phyloP scores from a whole-genome alignment of 23 red algal species.

The Gracilaria caudata region DNA sequence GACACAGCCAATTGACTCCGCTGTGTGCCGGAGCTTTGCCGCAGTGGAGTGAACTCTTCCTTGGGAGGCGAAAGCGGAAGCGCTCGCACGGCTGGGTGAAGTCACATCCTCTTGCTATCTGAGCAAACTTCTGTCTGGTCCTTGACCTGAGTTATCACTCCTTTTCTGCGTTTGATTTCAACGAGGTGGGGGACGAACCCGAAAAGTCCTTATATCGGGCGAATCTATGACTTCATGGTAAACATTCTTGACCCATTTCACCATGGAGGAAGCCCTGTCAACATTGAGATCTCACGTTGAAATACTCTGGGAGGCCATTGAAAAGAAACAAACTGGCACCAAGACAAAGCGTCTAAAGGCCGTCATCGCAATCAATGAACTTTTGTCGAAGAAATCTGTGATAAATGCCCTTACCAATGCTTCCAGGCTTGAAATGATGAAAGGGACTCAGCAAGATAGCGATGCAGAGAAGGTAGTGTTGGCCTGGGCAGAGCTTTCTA shows the following conservation, averaged over 20 bases:
- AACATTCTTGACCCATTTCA: background rate
- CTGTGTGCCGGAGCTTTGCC: too few species aligned
- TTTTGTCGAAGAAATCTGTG: conserved; percentile 37
- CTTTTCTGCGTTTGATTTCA: background rate
- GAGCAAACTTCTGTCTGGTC: too few species aligned
- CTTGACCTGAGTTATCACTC: too few species aligned
- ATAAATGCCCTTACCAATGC: conserved; percentile 39
- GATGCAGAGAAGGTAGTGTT: background rate
- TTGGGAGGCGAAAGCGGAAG: too few species aligned
- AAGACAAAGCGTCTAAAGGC: conserved; percentile 50
- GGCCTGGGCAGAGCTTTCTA: conserved; percentile 60
- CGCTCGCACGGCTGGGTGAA: too few species aligned
- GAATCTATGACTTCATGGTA: background rate
- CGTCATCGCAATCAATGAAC: conserved; percentile 32
- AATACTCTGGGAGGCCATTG: conserved; percentile 27
- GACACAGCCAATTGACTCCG: too few species aligned
- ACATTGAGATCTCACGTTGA: conserved; percentile 43
- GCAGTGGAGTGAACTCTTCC: too few species aligned
- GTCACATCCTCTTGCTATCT: too few species aligned
- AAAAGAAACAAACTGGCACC: conserved; percentile 21
- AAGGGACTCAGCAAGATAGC: conserved; percentile 18
- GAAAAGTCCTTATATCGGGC: background rate
- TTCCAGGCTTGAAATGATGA: conserved; percentile 55
- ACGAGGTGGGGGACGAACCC: background rate
- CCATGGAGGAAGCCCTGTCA: conserved; percentile 17